phyloP scores from a whole-genome alignment of 176 grass and related monocot species.

The Oryza coarctata region DNA sequence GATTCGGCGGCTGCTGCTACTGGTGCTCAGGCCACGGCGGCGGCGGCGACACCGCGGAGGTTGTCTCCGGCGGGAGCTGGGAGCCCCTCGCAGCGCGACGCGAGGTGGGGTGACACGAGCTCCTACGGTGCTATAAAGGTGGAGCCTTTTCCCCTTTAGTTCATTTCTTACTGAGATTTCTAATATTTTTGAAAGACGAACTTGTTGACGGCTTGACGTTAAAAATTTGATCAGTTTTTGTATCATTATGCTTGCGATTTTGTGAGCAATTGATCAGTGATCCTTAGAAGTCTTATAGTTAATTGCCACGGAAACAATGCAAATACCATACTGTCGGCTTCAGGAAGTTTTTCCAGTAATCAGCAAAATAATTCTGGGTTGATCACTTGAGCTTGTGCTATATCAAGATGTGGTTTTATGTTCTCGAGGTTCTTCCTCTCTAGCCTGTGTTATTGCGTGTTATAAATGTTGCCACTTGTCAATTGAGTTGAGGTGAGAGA shows the following conservation, averaged over 20 bases:
- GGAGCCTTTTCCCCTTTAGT: background rate
- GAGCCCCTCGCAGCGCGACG: slow-evolving; percentile 43
- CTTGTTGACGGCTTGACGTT: background rate
- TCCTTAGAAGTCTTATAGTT: background rate
- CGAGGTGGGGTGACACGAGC: slow-evolving; percentile 73
- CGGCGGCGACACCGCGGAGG: background rate
- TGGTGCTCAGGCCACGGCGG: background rate
- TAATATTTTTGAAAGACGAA: slow-evolving; percentile 19
- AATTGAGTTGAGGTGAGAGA: background rate
- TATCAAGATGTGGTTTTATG: background rate
- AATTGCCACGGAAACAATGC: background rate
- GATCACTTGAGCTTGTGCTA: too few relatives aligned
- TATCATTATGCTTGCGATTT: background rate
- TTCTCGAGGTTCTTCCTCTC: background rate
- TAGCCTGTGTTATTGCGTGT: background rate
- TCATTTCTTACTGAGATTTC: background rate
- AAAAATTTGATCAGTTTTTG: background rate
- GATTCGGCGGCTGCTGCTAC: slow-evolving; percentile 36
- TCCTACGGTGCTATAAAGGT: slow-evolving; percentile 94
- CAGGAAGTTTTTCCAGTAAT: background rate
- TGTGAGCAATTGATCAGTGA: background rate
- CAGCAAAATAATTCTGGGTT: slow-evolving; percentile 12
- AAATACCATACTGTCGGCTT: background rate
- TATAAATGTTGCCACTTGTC: slow-evolving; percentile 11
- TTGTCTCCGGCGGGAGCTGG: slow-evolving; percentile 33